Evolutionary conservation across 2,329 filamentous ascomycete genomes (phyloP).

Genomic region (Phialemoniopsis sp.): DNA sequence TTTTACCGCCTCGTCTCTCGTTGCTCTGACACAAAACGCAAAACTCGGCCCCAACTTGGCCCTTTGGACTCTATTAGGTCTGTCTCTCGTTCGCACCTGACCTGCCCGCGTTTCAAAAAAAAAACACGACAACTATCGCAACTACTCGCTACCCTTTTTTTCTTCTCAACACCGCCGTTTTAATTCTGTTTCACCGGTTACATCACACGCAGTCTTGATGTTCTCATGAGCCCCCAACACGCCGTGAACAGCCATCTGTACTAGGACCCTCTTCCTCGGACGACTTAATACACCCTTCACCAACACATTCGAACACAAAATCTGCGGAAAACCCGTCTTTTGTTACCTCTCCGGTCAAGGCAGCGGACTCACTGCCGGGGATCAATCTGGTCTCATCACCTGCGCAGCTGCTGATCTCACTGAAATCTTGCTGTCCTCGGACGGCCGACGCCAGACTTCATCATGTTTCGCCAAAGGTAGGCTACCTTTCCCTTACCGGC

Average conservation of each 20-base stretch:
- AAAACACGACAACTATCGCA: neutral
- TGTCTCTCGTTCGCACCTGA: slow-evolving; percentile 12
- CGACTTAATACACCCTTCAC: too few species aligned
- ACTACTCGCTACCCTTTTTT: neutral
- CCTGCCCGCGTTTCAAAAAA: slow-evolving; percentile 1
- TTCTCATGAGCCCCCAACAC: too few species aligned
- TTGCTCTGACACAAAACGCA: neutral
- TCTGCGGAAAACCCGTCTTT: too few species aligned
- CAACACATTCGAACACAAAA: too few species aligned
- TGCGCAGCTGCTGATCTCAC: too few species aligned
- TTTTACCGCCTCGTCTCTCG: slow-evolving; percentile 5
- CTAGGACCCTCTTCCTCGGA: too few species aligned
- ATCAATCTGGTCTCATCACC: too few species aligned
- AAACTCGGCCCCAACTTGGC: neutral
- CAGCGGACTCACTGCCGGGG: too few species aligned
- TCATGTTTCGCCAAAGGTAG: slow-evolving; percentile 30
- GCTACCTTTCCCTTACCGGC: slow-evolving; percentile 4
- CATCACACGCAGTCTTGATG: too few species aligned
- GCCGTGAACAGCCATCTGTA: too few species aligned
- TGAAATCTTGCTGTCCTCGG: slow-evolving; percentile 8
- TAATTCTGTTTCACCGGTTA: too few species aligned
- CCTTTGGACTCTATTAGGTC: slow-evolving; percentile 1
- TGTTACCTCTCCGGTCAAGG: too few species aligned
- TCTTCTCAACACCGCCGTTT: neutral
- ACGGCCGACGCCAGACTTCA: slow-evolving; percentile 10